These are phyloP conservation scores for Mortierella sp. DNA, from an alignment of 371 early-diverging fungal genomes.

Conservation along the genomic window DNA sequence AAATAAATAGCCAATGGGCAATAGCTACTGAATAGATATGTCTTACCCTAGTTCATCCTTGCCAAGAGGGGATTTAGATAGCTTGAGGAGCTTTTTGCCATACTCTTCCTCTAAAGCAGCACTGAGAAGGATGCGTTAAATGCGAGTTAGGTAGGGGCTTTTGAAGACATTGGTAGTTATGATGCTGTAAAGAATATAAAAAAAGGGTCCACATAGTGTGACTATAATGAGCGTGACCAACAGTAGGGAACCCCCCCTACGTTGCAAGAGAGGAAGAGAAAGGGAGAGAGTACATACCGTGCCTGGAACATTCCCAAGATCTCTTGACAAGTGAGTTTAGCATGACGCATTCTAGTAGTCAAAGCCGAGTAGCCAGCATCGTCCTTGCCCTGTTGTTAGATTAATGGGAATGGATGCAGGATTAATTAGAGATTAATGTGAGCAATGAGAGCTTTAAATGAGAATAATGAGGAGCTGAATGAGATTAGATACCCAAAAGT, in stretches of 20 bases:
- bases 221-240: neutral
- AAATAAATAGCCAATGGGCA: too few species aligned
- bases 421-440: neutral
- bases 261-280: neutral
- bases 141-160: neutral
- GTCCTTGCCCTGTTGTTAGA: slow-evolving; percentile 74
- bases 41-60: slow-evolving; percentile 90
- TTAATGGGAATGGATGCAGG: neutral
- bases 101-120: slow-evolving; percentile 90
- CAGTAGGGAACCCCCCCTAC: neutral
- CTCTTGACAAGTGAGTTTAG: slow-evolving; percentile 89
- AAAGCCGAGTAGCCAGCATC: slow-evolving; percentile 90
- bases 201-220: neutral
- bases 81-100: slow-evolving; percentile 83
- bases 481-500: slow-evolving; percentile 40
- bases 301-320: slow-evolving; percentile 68
- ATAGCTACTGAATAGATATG: too few species aligned
- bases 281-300: slow-evolving; percentile 41
- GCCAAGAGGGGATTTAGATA: slow-evolving; percentile 81
- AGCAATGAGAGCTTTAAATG: neutral
- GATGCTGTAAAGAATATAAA: neutral
- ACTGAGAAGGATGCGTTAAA: slow-evolving; percentile 52
- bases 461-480: neutral
- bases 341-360: slow-evolving; percentile 83
- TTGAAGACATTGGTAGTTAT: too few species aligned